These are phyloP conservation scores for Epithele typhae DNA, from an alignment of 768 basidiomycete genomes.

Conservation along the genomic window DNA sequence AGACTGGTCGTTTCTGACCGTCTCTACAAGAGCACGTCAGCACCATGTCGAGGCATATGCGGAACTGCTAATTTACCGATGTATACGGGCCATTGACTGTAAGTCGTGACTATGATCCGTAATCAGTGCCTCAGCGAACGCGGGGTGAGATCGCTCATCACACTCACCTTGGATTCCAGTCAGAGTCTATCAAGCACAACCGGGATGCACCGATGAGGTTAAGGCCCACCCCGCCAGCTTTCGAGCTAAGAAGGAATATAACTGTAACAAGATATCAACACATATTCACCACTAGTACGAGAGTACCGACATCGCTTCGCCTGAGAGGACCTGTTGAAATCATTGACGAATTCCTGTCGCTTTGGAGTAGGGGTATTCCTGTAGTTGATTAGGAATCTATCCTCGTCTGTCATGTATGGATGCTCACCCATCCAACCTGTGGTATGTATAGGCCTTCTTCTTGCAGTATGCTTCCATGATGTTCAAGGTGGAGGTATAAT, in stretches of 20 bases:
- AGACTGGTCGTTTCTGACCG: constrained; percentile 89
- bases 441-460: constrained; percentile 68
- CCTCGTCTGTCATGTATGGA: too few relatives aligned
- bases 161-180: constrained; percentile 86
- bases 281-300: too few relatives aligned
- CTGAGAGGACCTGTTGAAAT: constrained; percentile 79
- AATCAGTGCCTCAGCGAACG: too few relatives aligned
- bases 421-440: constrained; percentile 80
- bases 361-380: constrained; percentile 77
- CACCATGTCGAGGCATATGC: background rate
- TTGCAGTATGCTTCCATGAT: constrained; percentile 86
- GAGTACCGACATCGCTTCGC: constrained; percentile 59
- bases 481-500: constrained; percentile 92
- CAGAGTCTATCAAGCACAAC: constrained; percentile 81
- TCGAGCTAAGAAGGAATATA: constrained; percentile 88
- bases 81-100: constrained; percentile 97
- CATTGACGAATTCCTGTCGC: constrained; percentile 82
- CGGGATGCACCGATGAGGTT: constrained; percentile 91
- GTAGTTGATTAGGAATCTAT: too few relatives aligned
- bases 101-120: constrained; percentile 64
- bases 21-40: constrained; percentile 50
- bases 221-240: constrained; percentile 93
- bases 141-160: too few relatives aligned
- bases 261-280: too few relatives aligned
- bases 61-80: constrained; percentile 54